Percentiles rank a stretch among this genome's conserved stretches.
These are phyloP conservation scores for Seiridium unicorne DNA, from an alignment of 2,329 filamentous ascomycete species.

Conservation along the genomic window DNA sequence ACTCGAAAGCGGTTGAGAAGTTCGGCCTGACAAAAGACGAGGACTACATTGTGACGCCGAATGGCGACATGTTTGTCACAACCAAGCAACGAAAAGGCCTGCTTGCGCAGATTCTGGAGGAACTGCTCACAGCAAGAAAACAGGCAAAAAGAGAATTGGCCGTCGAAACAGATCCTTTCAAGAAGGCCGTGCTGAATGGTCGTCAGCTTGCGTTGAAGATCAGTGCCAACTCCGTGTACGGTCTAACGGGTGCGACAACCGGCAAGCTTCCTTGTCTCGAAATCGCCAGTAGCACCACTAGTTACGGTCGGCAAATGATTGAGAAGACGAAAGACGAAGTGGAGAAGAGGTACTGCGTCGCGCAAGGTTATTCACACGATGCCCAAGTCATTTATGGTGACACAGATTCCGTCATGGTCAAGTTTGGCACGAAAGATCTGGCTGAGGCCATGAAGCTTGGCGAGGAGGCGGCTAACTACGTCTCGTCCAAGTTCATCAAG, in stretches of 20 bases:
- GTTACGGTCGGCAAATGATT: slow-evolving; percentile 98
- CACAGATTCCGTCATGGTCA: slow-evolving; percentile 99
- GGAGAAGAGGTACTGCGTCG: slow-evolving; percentile 83
- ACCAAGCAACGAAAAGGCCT: slow-evolving; percentile 86
- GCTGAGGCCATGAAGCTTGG: slow-evolving; percentile 90
- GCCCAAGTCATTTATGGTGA: slow-evolving; percentile 98
- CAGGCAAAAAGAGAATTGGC: slow-evolving; percentile 89
- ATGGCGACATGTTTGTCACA: slow-evolving; percentile 91
- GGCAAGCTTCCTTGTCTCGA: slow-evolving; percentile 93
- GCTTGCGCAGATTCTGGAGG: slow-evolving; percentile 92
- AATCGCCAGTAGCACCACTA: slow-evolving; percentile 95
- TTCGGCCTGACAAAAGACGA: slow-evolving; percentile 79
- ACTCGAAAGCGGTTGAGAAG: slow-evolving; percentile 73
- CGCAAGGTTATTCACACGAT: slow-evolving; percentile 91
- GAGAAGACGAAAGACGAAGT: slow-evolving; percentile 97
- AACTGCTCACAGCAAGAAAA: slow-evolving; percentile 88
- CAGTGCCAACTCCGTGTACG: slow-evolving; percentile 97
- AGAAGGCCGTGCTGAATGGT: slow-evolving; percentile 96
- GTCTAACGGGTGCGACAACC: slow-evolving; percentile 91
- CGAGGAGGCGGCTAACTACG: slow-evolving; percentile 84
- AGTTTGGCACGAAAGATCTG: slow-evolving; percentile 88
- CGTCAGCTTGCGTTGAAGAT: slow-evolving; percentile 94
- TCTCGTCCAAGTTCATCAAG: slow-evolving; percentile 90
- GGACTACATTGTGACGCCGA: slow-evolving; percentile 95
- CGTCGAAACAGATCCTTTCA: slow-evolving; percentile 90